phyloP scores from a whole-genome alignment of 805 yeast species.

The Saccharomyces mikatae region DNA sequence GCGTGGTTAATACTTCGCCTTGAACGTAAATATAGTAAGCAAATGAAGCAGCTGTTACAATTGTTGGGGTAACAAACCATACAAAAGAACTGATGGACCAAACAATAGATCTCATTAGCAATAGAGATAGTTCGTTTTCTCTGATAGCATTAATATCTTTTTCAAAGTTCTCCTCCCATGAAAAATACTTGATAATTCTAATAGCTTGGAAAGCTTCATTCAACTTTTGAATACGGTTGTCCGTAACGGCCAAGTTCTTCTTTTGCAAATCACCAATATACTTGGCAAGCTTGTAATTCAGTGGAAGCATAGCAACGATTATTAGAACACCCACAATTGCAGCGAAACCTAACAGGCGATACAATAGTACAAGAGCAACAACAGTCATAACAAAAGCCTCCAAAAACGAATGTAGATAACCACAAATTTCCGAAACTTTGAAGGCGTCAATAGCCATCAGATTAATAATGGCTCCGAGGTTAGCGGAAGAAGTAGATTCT shows the following conservation, averaged over 20 bases:
- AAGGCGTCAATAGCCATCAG: conserved; percentile 89
- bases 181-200: conserved; percentile 81
- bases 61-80: conserved; percentile 71
- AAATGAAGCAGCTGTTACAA: conserved; percentile 68
- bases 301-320: conserved; percentile 55
- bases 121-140: conserved; percentile 51
- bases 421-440: conserved; percentile 82
- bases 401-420: conserved; percentile 71
- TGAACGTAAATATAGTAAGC: conserved; percentile 64
- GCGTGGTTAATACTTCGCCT: conserved; percentile 63
- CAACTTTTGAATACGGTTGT: conserved; percentile 75
- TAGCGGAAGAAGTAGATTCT: conserved; percentile 37
- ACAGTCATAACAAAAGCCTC: conserved; percentile 56
- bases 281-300: conserved; percentile 55
- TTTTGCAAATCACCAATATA: conserved; percentile 57
- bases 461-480: conserved; percentile 80
- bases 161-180: conserved; percentile 79
- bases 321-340: conserved; percentile 68
- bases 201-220: conserved; percentile 83
- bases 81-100: conserved; percentile 58
- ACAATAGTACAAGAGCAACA: conserved; percentile 55
- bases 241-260: conserved; percentile 68
- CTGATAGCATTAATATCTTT: conserved; percentile 59
- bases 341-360: conserved; percentile 67
- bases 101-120: conserved; percentile 45